Conservation (phyloP, 257 asterid species). For the Nicotiana obtusifolia region DNA sequence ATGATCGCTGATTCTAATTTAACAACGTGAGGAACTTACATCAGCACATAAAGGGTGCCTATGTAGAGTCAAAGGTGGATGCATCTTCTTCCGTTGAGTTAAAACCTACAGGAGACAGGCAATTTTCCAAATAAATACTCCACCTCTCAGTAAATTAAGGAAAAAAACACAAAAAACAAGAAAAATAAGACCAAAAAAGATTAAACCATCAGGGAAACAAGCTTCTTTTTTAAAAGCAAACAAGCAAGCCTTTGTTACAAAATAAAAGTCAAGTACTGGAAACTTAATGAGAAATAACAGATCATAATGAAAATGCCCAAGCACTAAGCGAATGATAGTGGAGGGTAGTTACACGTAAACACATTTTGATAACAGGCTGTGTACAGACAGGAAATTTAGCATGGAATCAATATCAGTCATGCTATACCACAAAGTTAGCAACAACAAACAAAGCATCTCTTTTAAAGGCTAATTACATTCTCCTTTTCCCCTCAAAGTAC, state of each 20-base stretch:
- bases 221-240: background rate
- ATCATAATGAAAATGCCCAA: background rate
- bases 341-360: background rate
- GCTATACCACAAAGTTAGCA: background rate
- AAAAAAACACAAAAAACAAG: background rate
- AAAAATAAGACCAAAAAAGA: background rate
- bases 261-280: background rate
- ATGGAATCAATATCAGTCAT: too few species aligned
- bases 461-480: background rate
- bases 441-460: background rate
- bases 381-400: too few species aligned
- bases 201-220: background rate
- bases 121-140: background rate
- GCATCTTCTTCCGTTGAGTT: slow-evolving; percentile 37
- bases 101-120: background rate
- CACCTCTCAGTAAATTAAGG: background rate
- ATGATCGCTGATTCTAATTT: background rate
- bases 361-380: too few species aligned
- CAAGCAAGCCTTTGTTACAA: background rate
- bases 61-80: slow-evolving; percentile 69
- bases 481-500: background rate
- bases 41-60: slow-evolving; percentile 79
- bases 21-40: slow-evolving; percentile 31
- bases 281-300: background rate
- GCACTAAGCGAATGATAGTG: background rate